A percentile compares a stretch with the other conserved stretches of the same genome.
phyloP scores from a whole-genome alignment of 768 basidiomycete species.

The Asterophora lycoperdoides region DNA sequence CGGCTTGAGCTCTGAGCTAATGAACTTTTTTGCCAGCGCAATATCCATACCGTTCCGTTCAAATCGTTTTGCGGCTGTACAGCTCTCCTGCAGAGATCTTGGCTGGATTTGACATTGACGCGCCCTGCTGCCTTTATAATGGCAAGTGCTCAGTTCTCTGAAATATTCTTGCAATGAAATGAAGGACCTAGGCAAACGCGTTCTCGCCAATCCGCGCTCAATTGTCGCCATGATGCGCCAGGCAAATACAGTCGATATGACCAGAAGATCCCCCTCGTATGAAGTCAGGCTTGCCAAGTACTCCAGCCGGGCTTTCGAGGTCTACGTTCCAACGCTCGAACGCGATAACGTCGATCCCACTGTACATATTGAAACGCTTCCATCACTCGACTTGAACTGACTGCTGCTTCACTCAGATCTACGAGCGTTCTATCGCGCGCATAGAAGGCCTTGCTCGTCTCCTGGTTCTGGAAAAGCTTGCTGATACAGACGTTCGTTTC shows the following conservation, averaged over 20 bases:
- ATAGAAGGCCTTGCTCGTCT: slow-evolving; percentile 60
- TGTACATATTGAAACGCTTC: slow-evolving; percentile 25
- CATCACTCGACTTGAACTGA: not conserved
- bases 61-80: slow-evolving; percentile 63
- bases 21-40: slow-evolving; percentile 35
- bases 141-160: slow-evolving; percentile 27
- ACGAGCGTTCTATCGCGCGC: slow-evolving; percentile 51
- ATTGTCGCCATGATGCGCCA: slow-evolving; percentile 65
- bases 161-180: not conserved
- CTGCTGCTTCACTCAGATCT: slow-evolving; percentile 42
- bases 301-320: slow-evolving; percentile 48
- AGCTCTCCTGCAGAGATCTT: slow-evolving; percentile 60
- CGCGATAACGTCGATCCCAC: slow-evolving; percentile 57
- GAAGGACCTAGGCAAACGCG: slow-evolving; percentile 34
- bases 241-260: slow-evolving; percentile 58
- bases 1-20: not conserved
- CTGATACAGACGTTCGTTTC: slow-evolving; percentile 37
- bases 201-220: slow-evolving; percentile 57
- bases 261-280: slow-evolving; percentile 61
- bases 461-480: slow-evolving; percentile 58
- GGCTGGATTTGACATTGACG: slow-evolving; percentile 65
- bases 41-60: slow-evolving; percentile 64
- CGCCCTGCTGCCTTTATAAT: slow-evolving; percentile 55
- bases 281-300: slow-evolving; percentile 62
- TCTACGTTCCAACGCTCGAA: slow-evolving; percentile 48